phyloP scores from a whole-genome alignment of 2,329 filamentous ascomycete genomes.

The Beauveria varroae region DNA sequence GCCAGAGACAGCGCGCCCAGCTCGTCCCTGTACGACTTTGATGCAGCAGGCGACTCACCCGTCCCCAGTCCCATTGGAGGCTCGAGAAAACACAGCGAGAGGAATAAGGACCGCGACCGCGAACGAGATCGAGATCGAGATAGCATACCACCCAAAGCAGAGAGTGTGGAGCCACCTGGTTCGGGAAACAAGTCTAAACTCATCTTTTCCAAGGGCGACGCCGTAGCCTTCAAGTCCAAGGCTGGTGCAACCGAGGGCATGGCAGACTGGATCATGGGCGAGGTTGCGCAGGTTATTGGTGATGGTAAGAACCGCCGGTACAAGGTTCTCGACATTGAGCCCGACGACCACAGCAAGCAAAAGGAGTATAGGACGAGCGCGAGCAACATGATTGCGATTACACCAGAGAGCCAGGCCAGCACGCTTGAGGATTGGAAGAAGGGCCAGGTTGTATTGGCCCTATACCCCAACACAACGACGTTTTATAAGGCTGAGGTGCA shows the following conservation, averaged over 20 bases:
- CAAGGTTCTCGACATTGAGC: slow-evolving; percentile 72
- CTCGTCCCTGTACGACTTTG: slow-evolving; percentile 37
- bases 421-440: slow-evolving; percentile 53
- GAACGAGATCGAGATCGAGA: slow-evolving; percentile 27
- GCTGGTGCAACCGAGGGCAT: slow-evolving; percentile 34
- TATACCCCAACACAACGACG: slow-evolving; percentile 78
- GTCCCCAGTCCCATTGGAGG: slow-evolving; percentile 35
- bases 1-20: slow-evolving; percentile 17
- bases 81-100: slow-evolving; percentile 17
- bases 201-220: slow-evolving; percentile 52
- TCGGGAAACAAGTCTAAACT: slow-evolving; percentile 41
- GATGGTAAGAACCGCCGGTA: slow-evolving; percentile 73
- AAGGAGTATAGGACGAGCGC: slow-evolving; percentile 65
- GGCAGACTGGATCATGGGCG: slow-evolving; percentile 66
- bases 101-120: slow-evolving; percentile 28
- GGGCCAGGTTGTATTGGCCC: slow-evolving; percentile 66
- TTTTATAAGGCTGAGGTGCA: slow-evolving; percentile 82
- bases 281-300: slow-evolving; percentile 66
- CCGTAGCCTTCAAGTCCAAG: slow-evolving; percentile 60
- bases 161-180: slow-evolving; percentile 48
- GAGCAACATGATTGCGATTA: slow-evolving; percentile 70
- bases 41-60: slow-evolving; percentile 36
- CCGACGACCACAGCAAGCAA: slow-evolving; percentile 60
- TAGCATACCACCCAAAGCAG: slow-evolving; percentile 47
- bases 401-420: slow-evolving; percentile 40